Base-by-base conservation (phyloP, 2,329 filamentous ascomycete species). In the Trichocomaceae sp. region DNA sequence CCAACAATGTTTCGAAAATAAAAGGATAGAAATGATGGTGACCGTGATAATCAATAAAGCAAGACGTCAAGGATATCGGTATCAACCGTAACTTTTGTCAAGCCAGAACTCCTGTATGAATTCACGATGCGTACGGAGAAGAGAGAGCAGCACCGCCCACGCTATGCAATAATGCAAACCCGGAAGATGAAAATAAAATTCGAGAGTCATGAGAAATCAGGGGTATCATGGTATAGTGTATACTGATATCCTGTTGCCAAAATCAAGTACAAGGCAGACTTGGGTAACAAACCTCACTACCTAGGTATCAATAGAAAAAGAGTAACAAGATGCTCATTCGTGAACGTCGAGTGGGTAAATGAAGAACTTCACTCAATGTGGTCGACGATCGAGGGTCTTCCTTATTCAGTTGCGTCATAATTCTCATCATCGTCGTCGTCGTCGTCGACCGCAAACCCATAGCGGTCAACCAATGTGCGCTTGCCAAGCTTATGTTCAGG, bases 401-500 rank as follows among this genome's bases (percentile, higher is more conserved):
- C n/a, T 52, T 45, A 57, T 35, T 57, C 55, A 26, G 55, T 47
- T 15, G 56, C 60, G 29, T 69, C 66, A 54, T 69, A 68, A 59
- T 66, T 67, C n/a, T 57, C 55, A 26, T 57, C 55, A 26, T 70
- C 68, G 42, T 69, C 68, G 19, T 62, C 63, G 55, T 61, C 59
- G 44, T 67, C 65, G 56, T 58, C 62, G 23, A 71, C 61, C 63
- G 75, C 70, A 50, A 67, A 62, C 20, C 74, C 74, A 41, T 66
- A 65, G 50, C 64, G 64, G 58, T 76, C 72, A 52, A 77, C 74
- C 15, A 74, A 77, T 54, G 91, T 90, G 47, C 92, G 85, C 62
- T 83, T 84, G 44, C 91, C 91, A 45, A 92, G 83, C 63, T 91
- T 83, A 60, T 87, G 84, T 15, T 83, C 79, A 2, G 88, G 83